Conservation (phyloP, 257 asterid species). For the Agastache rugosa region DNA sequence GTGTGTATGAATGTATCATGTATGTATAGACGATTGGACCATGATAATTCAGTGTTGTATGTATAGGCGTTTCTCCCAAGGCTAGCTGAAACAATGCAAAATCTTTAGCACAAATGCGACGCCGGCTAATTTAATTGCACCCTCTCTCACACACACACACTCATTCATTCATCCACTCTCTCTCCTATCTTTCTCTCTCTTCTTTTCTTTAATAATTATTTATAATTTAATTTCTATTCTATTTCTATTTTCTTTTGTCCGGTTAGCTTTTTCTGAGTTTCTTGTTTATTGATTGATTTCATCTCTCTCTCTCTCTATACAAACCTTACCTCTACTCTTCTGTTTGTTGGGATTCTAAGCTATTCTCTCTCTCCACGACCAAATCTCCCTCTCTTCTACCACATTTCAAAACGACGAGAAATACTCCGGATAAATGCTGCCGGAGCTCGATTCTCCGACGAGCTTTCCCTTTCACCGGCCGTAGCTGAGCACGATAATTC, state of each 20-base stretch:
- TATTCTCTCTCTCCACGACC: conserved; percentile 22
- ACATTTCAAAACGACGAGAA: background rate
- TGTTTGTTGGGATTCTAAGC: conserved; percentile 42
- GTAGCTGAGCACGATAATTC: background rate
- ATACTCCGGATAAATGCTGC: conserved; percentile 39
- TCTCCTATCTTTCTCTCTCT: conserved; percentile 16
- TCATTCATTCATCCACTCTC: background rate
- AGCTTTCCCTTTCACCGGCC: conserved; percentile 10
- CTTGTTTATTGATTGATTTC: conserved; percentile 33
- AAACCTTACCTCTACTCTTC: conserved; percentile 40
- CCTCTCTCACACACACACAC: conserved; percentile 27
- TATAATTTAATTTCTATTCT: background rate
- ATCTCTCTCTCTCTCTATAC: conserved; percentile 31
- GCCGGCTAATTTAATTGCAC: conserved; percentile 40
- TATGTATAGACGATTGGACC: background rate
- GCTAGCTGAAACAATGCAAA: conserved; percentile 34
- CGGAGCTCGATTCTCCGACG: conserved; percentile 30
- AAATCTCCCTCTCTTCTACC: conserved; percentile 9
- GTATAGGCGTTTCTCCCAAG: conserved; percentile 41
- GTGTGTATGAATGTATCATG: background rate
- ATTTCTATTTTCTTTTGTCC: conserved; percentile 18
- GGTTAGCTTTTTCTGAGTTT: conserved; percentile 28
- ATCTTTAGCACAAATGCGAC: conserved; percentile 27
- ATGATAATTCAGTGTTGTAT: conserved; percentile 4
- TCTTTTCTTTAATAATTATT: background rate